These are phyloP conservation scores for Drechslerella stenobrocha DNA, from an alignment of 2,329 filamentous ascomycete species.

Conservation along the genomic window DNA sequence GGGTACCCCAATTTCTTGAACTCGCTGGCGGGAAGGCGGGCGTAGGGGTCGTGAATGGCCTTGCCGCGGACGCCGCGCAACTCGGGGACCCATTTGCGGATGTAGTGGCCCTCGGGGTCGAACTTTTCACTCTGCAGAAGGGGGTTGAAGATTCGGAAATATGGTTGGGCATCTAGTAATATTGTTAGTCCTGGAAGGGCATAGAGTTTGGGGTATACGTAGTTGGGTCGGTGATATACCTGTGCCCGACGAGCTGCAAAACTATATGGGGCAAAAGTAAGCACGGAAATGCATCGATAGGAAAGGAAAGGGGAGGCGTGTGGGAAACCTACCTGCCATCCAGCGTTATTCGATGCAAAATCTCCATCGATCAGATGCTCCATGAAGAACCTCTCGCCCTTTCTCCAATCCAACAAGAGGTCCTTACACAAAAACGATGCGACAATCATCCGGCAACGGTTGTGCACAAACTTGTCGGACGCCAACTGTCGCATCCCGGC, in stretches of 20 bases:
- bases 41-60: slow-evolving; percentile 80
- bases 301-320: not conserved
- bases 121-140: slow-evolving; percentile 83
- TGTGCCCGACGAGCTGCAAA: slow-evolving; percentile 43
- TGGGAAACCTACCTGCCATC: slow-evolving; percentile 63
- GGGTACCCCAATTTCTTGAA: slow-evolving; percentile 63
- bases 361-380: slow-evolving; percentile 76
- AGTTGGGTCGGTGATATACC: slow-evolving; percentile 51
- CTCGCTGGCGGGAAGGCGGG: slow-evolving; percentile 61
- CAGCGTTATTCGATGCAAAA: slow-evolving; percentile 75
- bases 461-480: slow-evolving; percentile 76
- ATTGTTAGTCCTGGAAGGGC: not conserved
- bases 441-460: slow-evolving; percentile 80
- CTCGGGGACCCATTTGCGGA: slow-evolving; percentile 80
- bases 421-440: slow-evolving; percentile 81
- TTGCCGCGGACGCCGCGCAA: slow-evolving; percentile 64
- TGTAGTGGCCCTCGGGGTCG: slow-evolving; percentile 76
- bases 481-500: slow-evolving; percentile 80
- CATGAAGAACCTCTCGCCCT: slow-evolving; percentile 83
- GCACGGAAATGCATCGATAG: slow-evolving; percentile 52
- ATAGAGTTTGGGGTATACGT: not conserved
- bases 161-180: slow-evolving; percentile 72
- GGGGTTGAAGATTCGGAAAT: slow-evolving; percentile 89
- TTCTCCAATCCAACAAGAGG: slow-evolving; percentile 78
- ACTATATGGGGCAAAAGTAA: slow-evolving; percentile 50